Base-by-base conservation (phyloP, 106 monocot species). In the Allium sativum region DNA sequence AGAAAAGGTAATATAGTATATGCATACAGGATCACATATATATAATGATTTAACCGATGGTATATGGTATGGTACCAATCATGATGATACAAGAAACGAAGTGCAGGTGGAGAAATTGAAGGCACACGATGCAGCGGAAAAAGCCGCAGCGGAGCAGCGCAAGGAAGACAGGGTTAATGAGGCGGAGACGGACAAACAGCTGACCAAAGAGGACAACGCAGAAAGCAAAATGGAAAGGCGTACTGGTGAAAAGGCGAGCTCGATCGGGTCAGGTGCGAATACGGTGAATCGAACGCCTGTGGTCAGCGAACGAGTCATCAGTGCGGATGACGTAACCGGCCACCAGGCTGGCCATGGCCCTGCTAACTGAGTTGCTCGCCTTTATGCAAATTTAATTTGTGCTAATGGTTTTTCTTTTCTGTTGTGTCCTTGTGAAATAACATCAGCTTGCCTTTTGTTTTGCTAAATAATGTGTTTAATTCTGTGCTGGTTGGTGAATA, bases 71-170 rank as follows among this genome's bases (percentile, higher is more conserved):
- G 4, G 12, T 22, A 10, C 12, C 21, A 12, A 57, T 13, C 40
- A 22, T 22, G 1, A 22, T 6, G 3, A 14, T 31, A 22, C 5
- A 12, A 12, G 11, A 57, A 22, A 12, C 9, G 21, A 12, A 12
- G 0, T 19, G 8, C 59, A 59, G 59, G 40, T 59, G 59, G 59
- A 59, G 15, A 59, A 59, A 42, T 16, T 59, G 59, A 59, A 42
- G 41, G 59, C 59, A 11, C 59, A 59, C 14, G 59, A 59, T 42
- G 12, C 40, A 42, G 13, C 59, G 16, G 59, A 59, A 2, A 59
- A 59, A 15, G 12, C 14, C 9, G 42, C 42, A n/a, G 59, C 59
- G 10, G 59, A 42, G 59, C 59, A 8, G 59, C 41, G n/a, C 59
- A 59, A 59, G 59, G 59, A 59, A 17, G 59, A 59, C 42, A 15